Evolutionary conservation across 2,329 filamentous ascomycete genomes (phyloP), one percentile per base, ranked within the genome.

Genomic region (Paraphoma sp.): DNA sequence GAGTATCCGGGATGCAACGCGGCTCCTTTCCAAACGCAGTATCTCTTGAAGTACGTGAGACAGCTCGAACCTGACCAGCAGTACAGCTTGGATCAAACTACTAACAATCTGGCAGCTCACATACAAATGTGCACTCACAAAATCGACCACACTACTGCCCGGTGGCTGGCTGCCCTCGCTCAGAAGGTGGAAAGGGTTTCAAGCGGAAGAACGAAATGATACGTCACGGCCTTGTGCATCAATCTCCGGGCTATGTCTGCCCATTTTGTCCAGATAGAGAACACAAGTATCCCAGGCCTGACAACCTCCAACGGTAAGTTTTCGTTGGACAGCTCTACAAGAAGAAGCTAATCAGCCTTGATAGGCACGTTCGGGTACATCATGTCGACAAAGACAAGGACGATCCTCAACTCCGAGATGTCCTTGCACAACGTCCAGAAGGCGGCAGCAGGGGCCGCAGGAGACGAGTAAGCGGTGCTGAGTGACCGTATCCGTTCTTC

Each of bases 181-280:
- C 79, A n/a, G 79, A 84, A 60, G 84, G 85, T n/a, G 86, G 86
- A 17, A 86, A 86, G 67, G 87, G 87, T 1, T 89, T 89, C 78
- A 89, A 89, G 71, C 81, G 87, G 31, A 89, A 89, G 70, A 89
- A 89, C 61, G 87, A 89, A 70, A 89, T 89, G 87, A 88, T 88
- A 59, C 80, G 87, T n/a, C 87, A 89, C 69, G 93, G 94, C 1
- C 84, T 98, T 3, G 95, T 98, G 4, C 95, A 99, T 71, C 89
- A 93, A 63, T 96, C 92, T 7, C 95, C 95, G 1, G 94, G 94
- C 57, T 99, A 98, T 70, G 88, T 97, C 30, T 99, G 95, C 75
- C 95, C 95, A 0, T 98, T 97, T 73, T 99, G 95, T 75, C 91
- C 92, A 1, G 93, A 97, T 70, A 85, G 93, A 64, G 93, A 97